Base-by-base conservation (phyloP, 2,329 filamentous ascomycete genomes). In the Fusarium verticillioides region DNA sequence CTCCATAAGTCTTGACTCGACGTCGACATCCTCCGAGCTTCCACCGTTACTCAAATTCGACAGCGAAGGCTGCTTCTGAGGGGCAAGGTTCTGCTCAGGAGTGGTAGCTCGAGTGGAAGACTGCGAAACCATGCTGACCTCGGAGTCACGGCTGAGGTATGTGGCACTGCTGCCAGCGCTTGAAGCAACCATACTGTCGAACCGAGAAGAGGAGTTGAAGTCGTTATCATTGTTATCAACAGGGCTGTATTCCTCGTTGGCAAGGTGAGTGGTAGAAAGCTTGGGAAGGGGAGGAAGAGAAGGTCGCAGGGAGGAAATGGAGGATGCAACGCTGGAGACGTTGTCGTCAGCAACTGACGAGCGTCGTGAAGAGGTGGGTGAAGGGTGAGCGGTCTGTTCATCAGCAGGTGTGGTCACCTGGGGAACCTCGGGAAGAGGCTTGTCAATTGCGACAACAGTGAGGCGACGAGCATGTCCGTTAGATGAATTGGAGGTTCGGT, bases 21-120 rank as follows among this genome's bases (percentile, higher is more conserved):
- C 90, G 54, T 97, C 95, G 40, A 88, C 86, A 65, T 96, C 94
- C 62, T 97, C 94, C 8, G 89, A 89, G 79, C 91, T 93, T 69
- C 87, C 91, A 6, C 89, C 84, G 21, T 89, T 84, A 83, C 92
- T 95, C 46, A 92, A 85, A 73, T 94, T 94, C 36, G 89, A 91
- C 43, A 92, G 82, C 3, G 90, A 93, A 16, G 90, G 88, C 69
- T 92, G 86, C 65, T 85, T 86, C 73, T 88, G 86, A 36, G 89
- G 87, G 63, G 83, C 85, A 44, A 86, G 80, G 74, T 86, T 77
- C 77, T 87, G 82, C 75, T 97, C 95, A 2, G 95, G 95, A 2
- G 95, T 97, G 2, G 95, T 97, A 21, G 95, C 95, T 63, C 95
- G 87, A 5, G 95, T 98, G 3, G 95, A 97, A 2, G 91, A 91